Base-by-base conservation (phyloP, 768 basidiomycete species). In the Auricularia auricula-judae region DNA sequence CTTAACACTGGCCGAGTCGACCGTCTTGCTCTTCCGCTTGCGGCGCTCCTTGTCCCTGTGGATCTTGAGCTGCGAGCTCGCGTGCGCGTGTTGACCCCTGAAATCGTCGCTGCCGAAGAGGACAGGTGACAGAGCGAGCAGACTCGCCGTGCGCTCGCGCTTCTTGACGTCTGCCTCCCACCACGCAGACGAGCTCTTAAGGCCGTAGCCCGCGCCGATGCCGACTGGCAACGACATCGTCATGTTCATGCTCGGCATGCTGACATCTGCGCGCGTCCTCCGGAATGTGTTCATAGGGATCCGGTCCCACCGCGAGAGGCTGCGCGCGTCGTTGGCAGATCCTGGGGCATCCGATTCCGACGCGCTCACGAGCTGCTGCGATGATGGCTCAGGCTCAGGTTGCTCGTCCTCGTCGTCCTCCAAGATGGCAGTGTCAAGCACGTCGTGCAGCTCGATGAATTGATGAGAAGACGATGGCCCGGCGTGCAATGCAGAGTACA, bases 281-380 rank as follows among this genome's bases (percentile, higher is more conserved):
- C 87, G 82, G 78, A 90, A 90, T 12, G 88, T 85, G 63, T 81
- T 81, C 65, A 90, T 84, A 5, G 88, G 85, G 61, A 91, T 83
- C 47, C 81, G 77, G 66, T 90, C 89, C 90, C 90, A 91, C 7
- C 89, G 79, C 62, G 75, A 82, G 33, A 89, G 77, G 64, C 75
- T 83, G 69, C 80, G 79, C 16, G 78, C 62, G 43, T 58, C 54
- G 53, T 51, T 51, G 11, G 47, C 14, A 5, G 14, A 16, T 14
- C 8, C 56, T 3, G 23, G 21, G 2, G 56, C 34, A 3, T 59
- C 56, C 11, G 29, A 33, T 23, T 59, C 56, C 12, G 56, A 59
- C 23, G 56, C 56, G 34, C 29, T 33, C 21, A 33, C 12, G 23
- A 59, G 56, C 21, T 36, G 10, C 18, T 60, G 61, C 60, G 72